Base-by-base conservation (phyloP, 1,139 yeast genomes). In the Nakaseomyces bracarensis region DNA sequence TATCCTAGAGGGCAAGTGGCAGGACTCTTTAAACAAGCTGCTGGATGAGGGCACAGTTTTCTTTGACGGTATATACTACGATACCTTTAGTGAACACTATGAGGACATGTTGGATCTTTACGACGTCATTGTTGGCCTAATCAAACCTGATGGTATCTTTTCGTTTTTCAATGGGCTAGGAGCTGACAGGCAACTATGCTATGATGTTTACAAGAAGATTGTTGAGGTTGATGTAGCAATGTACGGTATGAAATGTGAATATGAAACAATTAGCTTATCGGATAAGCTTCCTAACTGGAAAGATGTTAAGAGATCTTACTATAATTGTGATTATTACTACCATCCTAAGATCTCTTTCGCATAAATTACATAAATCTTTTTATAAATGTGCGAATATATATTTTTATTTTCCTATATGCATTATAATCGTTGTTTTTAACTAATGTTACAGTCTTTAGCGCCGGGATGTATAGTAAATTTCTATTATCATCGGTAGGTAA, bases 111-210 rank as follows among this genome's bases (percentile, higher is more conserved):
- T 85, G 34, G 94, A 85, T 40, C 70, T 89, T 30, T 85, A 82
- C 58, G 96, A 89, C 64, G 61, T 72, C 19, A 72, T 85, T 3
- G 95, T 87, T 13, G 96, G 96, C 0, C 66, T 89, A 41, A 65
- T 89, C 49, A 82, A 82, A 58, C 87, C 94, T 1, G 74, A 75
- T 31, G 95, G 95, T 4, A 73, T 78, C 1, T 87, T 89, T 50
- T 85, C 95, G 1, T 89, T 86, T 60, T 89, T 89, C 69, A 89
- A 89, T 55, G 97, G 97, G 0, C 70, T 89, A 29, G 97, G 97
- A n/a, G 97, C 96, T 5, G 97, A 89, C 55, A 72, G 96, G 55
- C 78, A 82, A 58, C 75, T 87, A 9, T 76, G 89, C 46, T 89
- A 89, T 61, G 96, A 89, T 55, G 96, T 89, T 11, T 89, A 89